Conservation (phyloP, 2,329 filamentous ascomycete genomes). For the Pestalotiopsis sp. region DNA sequence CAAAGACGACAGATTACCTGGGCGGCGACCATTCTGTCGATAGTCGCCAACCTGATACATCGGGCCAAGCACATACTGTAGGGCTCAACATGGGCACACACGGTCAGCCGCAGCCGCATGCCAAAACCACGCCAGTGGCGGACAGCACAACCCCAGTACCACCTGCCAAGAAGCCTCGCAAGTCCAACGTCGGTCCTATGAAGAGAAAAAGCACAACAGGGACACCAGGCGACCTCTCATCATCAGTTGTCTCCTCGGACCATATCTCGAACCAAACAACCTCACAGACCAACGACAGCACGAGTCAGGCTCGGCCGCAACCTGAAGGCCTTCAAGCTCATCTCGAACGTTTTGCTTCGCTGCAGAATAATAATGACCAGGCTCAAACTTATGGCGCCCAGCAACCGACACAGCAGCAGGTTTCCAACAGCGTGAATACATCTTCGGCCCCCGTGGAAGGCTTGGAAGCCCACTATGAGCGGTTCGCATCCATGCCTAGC, state of each 20-base stretch:
- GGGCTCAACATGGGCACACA: background rate
- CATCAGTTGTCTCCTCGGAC: constrained; percentile 9
- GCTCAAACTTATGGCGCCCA: constrained; percentile 22
- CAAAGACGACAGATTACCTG: constrained; percentile 15
- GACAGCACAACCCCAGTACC: constrained; percentile 14
- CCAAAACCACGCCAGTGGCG: background rate
- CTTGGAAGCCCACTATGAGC: constrained; percentile 31
- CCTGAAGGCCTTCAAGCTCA: constrained; percentile 31
- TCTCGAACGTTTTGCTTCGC: constrained; percentile 25
- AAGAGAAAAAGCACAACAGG: background rate
- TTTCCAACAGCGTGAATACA: constrained; percentile 2
- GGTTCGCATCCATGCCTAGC: constrained; percentile 28
- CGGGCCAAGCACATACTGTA: background rate
- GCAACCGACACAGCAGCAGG: constrained; percentile 26
- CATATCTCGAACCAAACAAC: constrained; percentile 20
- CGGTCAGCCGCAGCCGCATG: background rate
- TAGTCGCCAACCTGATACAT: no score
- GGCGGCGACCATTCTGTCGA: background rate
- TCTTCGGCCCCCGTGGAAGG: constrained; percentile 21
- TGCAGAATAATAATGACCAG: constrained; percentile 27
- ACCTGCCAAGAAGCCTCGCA: constrained; percentile 29
- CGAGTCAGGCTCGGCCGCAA: constrained; percentile 20
- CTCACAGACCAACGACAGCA: constrained; percentile 21
- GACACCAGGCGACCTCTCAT: background rate
- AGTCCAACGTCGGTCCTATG: constrained; percentile 23